phyloP scores from a whole-genome alignment of 805 yeast species.

The Jamesozyma spencerorum region DNA sequence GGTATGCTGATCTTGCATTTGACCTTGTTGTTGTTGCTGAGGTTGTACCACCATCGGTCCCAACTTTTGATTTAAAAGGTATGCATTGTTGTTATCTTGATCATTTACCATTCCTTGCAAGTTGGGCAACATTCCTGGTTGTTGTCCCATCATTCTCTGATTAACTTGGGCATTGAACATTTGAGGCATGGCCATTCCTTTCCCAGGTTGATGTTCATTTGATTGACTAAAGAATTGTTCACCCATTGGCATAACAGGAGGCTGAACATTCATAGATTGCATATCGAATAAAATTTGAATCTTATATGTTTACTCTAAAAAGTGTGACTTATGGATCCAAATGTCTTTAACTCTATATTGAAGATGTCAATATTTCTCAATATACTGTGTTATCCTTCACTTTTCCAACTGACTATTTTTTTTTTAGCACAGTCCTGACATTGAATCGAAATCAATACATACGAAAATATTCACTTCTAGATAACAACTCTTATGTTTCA shows the following conservation, averaged over 20 bases:
- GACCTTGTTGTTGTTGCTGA: constrained; percentile 12
- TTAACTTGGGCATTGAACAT: constrained; percentile 22
- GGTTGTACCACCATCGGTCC: constrained; percentile 16
- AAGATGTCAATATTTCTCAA: too few species aligned
- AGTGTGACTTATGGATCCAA: too few species aligned
- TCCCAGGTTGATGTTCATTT: constrained; percentile 18
- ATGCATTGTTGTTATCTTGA: constrained; percentile 13
- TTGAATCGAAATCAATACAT: too few species aligned
- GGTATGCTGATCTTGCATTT: constrained; percentile 7
- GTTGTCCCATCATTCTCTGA: constrained; percentile 21
- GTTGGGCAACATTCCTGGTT: constrained; percentile 11
- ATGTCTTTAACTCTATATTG: too few species aligned
- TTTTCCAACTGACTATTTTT: too few species aligned
- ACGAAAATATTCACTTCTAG: too few species aligned
- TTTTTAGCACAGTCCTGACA: too few species aligned
- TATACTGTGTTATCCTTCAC: too few species aligned
- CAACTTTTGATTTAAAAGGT: constrained; percentile 23
- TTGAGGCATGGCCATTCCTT: constrained; percentile 24
- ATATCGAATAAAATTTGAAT: constrained; percentile 4
- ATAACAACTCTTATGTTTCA: too few species aligned
- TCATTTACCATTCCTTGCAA: constrained; percentile 11
- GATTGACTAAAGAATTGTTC: constrained; percentile 24
- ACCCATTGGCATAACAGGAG: constrained; percentile 22
- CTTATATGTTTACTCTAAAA: neutral
- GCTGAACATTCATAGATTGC: constrained; percentile 25